These are phyloP conservation scores for Trametes pubescens DNA, from an alignment of 1,284 basidiomycete genomes.

Conservation along the genomic window DNA sequence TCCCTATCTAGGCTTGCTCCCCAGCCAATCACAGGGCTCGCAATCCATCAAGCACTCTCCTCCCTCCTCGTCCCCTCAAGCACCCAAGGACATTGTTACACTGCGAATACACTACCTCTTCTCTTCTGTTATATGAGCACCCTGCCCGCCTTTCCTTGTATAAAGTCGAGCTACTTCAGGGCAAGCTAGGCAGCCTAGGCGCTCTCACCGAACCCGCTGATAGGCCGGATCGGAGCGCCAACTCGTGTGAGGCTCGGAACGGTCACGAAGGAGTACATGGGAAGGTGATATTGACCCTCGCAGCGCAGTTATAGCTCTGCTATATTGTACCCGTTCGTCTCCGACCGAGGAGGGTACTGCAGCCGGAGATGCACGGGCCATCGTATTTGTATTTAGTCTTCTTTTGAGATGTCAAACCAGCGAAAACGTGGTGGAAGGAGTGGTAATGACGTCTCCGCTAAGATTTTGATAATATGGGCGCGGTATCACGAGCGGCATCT, in stretches of 20 bases:
- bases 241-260: not conserved
- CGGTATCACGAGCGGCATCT: no score
- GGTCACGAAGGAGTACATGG: not conserved
- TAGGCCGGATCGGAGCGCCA: not conserved
- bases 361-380: no score
- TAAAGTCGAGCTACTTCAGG: not conserved
- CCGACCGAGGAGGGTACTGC: no score
- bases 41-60: not conserved
- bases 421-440: no score
- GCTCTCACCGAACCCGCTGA: conserved; percentile 12
- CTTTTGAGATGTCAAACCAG: no score
- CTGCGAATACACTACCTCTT: not conserved
- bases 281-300: not conserved
- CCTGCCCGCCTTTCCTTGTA: no score
- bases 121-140: not conserved
- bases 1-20: conserved; percentile 6
- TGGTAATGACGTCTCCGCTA: no score
- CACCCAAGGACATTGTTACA: no score
- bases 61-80: not conserved
- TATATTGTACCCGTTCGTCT: no score
- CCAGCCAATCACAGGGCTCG: conserved; percentile 6
- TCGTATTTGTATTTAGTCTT: no score
- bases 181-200: not conserved
- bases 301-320: no score
- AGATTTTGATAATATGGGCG: no score